phyloP scores from a whole-genome alignment of 768 basidiomycete species.

The Rossbeevera mucosa region DNA sequence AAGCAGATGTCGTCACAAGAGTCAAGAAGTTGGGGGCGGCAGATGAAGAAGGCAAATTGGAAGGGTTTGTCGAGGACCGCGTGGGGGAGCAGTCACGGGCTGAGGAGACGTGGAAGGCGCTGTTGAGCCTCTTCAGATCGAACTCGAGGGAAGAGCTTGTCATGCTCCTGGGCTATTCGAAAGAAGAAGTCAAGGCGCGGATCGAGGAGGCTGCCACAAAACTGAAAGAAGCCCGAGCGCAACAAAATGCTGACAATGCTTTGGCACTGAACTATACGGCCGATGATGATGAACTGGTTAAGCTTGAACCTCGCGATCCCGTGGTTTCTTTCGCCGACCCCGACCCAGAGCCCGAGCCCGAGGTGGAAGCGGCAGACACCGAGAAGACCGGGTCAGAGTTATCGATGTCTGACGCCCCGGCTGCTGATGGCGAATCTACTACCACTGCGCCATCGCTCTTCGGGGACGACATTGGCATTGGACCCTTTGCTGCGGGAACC shows the following conservation, averaged over 20 bases:
- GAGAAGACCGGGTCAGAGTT: slow-evolving; percentile 58
- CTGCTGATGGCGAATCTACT: slow-evolving; percentile 69
- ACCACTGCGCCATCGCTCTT: slow-evolving; percentile 88
- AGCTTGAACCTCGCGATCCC: slow-evolving; percentile 57
- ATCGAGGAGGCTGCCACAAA: slow-evolving; percentile 81
- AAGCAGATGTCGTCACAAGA: slow-evolving; percentile 67
- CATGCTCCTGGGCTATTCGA: slow-evolving; percentile 87
- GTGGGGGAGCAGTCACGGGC: slow-evolving; percentile 27
- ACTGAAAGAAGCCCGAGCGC: slow-evolving; percentile 45
- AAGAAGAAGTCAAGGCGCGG: slow-evolving; percentile 71
- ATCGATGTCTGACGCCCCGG: slow-evolving; percentile 64
- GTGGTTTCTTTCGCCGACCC: slow-evolving; percentile 86
- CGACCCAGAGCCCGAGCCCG: slow-evolving; percentile 44
- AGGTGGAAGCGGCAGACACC: slow-evolving; percentile 23
- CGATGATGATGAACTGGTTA: slow-evolving; percentile 42
- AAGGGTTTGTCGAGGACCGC: slow-evolving; percentile 65
- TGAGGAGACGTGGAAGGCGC: slow-evolving; percentile 76
- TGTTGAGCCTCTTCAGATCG: slow-evolving; percentile 84
- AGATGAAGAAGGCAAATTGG: slow-evolving; percentile 52
- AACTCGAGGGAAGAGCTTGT: slow-evolving; percentile 89
- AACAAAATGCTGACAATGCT: slow-evolving; percentile 21
- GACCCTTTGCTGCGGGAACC: slow-evolving; percentile 47
- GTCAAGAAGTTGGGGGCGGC: slow-evolving; percentile 64
- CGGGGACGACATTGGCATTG: slow-evolving; percentile 65
- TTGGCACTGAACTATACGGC: slow-evolving; percentile 28